phyloP scores from a whole-genome alignment of 257 asterid genomes.

The Ocimum tenuiflorum region DNA sequence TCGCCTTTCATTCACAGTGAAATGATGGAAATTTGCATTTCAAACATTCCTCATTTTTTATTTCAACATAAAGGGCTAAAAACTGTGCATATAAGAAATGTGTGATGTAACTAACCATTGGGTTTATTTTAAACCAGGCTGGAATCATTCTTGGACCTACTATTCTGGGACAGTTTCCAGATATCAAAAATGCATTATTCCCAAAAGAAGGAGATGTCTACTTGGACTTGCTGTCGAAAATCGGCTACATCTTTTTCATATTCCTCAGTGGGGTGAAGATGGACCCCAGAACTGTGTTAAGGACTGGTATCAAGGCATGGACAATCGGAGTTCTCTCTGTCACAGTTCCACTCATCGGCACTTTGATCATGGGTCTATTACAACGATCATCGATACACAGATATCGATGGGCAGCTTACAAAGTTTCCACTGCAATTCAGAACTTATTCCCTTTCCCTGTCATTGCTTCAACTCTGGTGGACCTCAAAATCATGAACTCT shows the following conservation, averaged over 20 bases:
- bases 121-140: conserved; percentile 42
- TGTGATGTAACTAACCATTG: background rate
- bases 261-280: conserved; percentile 85
- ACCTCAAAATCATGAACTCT: conserved; percentile 70
- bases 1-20: too few species aligned
- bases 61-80: background rate
- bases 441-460: conserved; percentile 63
- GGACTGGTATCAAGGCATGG: conserved; percentile 75
- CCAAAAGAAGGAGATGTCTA: conserved; percentile 56
- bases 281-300: conserved; percentile 62
- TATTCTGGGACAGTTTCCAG: conserved; percentile 38
- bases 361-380: conserved; percentile 3
- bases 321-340: conserved; percentile 51
- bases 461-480: conserved; percentile 66
- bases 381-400: background rate
- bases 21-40: background rate
- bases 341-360: conserved; percentile 32
- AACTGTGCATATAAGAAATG: too few species aligned
- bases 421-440: conserved; percentile 36
- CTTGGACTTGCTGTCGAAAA: conserved; percentile 57
- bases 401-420: conserved; percentile 44
- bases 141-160: conserved; percentile 81
- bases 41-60: too few species aligned
- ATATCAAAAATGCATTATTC: conserved; percentile 25
- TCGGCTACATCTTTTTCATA: conserved; percentile 73